Base-by-base conservation (phyloP, 2,329 filamentous ascomycete species). In the Alternaria brassicae region DNA sequence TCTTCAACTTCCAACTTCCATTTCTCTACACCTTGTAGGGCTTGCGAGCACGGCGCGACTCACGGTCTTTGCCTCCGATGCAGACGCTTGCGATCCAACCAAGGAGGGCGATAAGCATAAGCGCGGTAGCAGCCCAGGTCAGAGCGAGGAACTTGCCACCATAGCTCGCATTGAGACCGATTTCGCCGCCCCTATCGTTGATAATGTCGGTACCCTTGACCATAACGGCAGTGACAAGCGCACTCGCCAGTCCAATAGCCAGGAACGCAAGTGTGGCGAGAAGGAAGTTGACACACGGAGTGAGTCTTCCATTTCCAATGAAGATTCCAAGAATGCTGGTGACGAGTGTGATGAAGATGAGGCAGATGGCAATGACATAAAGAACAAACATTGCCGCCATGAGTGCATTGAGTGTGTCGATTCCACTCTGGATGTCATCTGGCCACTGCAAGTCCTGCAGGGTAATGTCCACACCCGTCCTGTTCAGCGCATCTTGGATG, bases 191-290 rank as follows among this genome's bases (percentile, higher is more conserved):
- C 53, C 85, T 80, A 27, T 83, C 72, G 61, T 87, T 87, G 61
- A 89, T 81, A 0, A 84, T 68, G 17, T 82, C 67, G 2, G 80
- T 75, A 3, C 82, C 85, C 30, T 87, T 85, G 54, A 83, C 80
- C 10, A 83, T 81, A 4, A 88, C 75, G 17, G 90, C 89, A 0
- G 86, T 90, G 25, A 88, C 86, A 23, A 93, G 89, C 67, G 92
- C 92, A 19, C 90, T 93, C 47, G 90, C 88, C 52, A 89, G 88
- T 3, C 90, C 90, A 68, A 90, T 83, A 12, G 87, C 78, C 6
- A 86, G 39, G 61, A 87, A 85, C 0, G 83, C 82, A n/a, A 86
- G 68, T 40, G 80, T 69, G 17, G 83, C 76, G 8, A 87, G 67
- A 6, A 81, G 65, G 47, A 84, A 77, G 67, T 87, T 86, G 44